Evolutionary conservation across 768 basidiomycete species (phyloP).

Genomic region (Macrolepiota dolichaula): DNA sequence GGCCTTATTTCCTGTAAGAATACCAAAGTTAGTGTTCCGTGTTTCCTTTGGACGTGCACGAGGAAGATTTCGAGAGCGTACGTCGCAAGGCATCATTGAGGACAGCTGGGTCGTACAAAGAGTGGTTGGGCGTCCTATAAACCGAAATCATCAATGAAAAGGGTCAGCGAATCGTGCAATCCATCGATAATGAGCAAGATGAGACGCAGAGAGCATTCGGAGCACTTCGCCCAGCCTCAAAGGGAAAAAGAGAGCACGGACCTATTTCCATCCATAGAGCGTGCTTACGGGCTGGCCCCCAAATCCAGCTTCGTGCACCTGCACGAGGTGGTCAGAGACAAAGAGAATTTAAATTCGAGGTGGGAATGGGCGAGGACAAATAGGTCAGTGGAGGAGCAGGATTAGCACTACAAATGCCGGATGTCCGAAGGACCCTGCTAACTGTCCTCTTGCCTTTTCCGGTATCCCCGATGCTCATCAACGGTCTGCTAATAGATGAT

Average conservation of each 20-base stretch:
- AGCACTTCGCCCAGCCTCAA: background rate
- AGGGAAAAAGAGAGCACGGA: conserved; percentile 15
- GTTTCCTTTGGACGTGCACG: background rate
- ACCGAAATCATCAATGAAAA: background rate
- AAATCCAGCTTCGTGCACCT: conserved; percentile 67
- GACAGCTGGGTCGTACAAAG: conserved; percentile 58
- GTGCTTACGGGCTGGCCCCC: conserved; percentile 56
- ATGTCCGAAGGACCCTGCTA: conserved; percentile 1
- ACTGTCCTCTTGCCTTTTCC: conserved; percentile 14
- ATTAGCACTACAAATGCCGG: background rate
- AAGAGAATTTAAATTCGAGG: background rate
- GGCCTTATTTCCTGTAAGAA: conserved; percentile 68
- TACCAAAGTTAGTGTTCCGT: conserved; percentile 13
- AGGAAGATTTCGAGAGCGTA: conserved; percentile 28
- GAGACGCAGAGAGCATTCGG: background rate
- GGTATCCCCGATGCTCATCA: conserved; percentile 1
- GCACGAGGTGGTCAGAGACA: conserved; percentile 41
- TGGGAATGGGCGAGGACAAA: conserved; percentile 7
- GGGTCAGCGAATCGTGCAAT: background rate
- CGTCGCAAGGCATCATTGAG: conserved; percentile 68
- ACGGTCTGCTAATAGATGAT: too few relatives aligned
- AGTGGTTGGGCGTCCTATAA: conserved; percentile 47
- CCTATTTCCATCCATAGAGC: conserved; percentile 82
- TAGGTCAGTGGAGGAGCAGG: conserved; percentile 8
- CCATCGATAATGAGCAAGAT: background rate